Percentiles rank a stretch among this genome's conserved stretches.
Evolutionary conservation across 768 basidiomycete species (phyloP).

Genomic region (Phallus indusiatus): DNA sequence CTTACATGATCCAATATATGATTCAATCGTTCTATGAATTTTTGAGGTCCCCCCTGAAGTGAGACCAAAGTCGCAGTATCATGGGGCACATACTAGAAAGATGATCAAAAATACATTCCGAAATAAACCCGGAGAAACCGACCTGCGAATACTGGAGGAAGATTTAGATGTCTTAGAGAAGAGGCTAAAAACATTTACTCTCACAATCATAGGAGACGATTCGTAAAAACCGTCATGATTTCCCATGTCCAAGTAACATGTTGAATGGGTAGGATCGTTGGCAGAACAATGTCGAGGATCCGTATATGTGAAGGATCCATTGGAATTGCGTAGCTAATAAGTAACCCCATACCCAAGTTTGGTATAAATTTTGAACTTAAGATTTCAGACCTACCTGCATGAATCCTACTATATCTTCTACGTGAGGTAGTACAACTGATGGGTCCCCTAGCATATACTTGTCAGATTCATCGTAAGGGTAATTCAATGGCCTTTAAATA

Average conservation of each 20-base stretch:
- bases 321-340: constrained; percentile 39
- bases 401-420: constrained; percentile 40
- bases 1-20: constrained; percentile 46
- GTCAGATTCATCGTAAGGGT: neutral
- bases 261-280: constrained; percentile 46
- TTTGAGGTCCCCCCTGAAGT: constrained; percentile 47
- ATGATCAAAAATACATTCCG: neutral
- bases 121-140: constrained; percentile 9
- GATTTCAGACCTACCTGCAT: constrained; percentile 38
- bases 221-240: constrained; percentile 59
- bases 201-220: constrained; percentile 49
- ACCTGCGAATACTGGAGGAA: constrained; percentile 46
- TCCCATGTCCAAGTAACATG: constrained; percentile 49
- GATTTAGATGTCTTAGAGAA: neutral
- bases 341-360: neutral
- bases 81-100: constrained; percentile 48
- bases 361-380: neutral
- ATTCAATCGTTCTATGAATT: constrained; percentile 45
- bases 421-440: constrained; percentile 29
- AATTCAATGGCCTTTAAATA: neutral
- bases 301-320: constrained; percentile 53
- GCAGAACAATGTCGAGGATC: constrained; percentile 61
- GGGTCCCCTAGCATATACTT: neutral
- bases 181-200: constrained; percentile 13
- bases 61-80: constrained; percentile 53